Evolutionary conservation across 768 basidiomycete genomes (phyloP).

Genomic region (Cystobasidium onofrii): DNA sequence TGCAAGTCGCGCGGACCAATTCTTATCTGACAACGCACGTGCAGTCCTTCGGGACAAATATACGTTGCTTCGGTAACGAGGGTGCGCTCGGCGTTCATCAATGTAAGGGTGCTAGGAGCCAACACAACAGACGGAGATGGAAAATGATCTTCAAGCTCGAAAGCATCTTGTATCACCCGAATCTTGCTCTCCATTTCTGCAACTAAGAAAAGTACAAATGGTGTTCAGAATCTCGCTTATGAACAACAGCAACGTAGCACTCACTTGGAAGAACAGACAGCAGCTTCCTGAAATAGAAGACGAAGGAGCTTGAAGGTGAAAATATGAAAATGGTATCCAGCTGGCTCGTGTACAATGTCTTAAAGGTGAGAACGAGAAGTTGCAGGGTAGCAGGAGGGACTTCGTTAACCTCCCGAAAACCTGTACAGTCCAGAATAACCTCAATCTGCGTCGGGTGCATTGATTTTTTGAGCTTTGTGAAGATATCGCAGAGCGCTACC

Average conservation of each 20-base stretch:
- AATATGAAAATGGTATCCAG: conserved; percentile 60
- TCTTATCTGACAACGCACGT: neutral
- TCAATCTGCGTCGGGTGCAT: conserved; percentile 50
- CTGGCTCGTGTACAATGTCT: conserved; percentile 59
- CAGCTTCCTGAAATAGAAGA: conserved; percentile 65
- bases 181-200: neutral
- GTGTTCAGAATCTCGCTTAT: too few relatives aligned
- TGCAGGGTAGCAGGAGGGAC: conserved; percentile 74
- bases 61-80: neutral
- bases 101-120: neutral
- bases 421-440: conserved; percentile 72
- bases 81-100: neutral
- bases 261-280: neutral
- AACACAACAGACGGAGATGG: neutral
- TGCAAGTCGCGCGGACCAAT: neutral
- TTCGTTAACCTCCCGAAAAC: conserved; percentile 65
- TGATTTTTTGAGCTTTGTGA: conserved; percentile 48
- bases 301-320: conserved; percentile 63
- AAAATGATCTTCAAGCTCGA: conserved; percentile 21
- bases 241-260: neutral
- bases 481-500: conserved; percentile 66
- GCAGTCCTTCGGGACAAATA: neutral
- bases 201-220: neutral
- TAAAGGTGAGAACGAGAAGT: conserved; percentile 66
- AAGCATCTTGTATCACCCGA: neutral